Evolutionary conservation across 352 stramenopile genomes (phyloP).

Genomic region (Globisporangium acanthophoron): DNA sequence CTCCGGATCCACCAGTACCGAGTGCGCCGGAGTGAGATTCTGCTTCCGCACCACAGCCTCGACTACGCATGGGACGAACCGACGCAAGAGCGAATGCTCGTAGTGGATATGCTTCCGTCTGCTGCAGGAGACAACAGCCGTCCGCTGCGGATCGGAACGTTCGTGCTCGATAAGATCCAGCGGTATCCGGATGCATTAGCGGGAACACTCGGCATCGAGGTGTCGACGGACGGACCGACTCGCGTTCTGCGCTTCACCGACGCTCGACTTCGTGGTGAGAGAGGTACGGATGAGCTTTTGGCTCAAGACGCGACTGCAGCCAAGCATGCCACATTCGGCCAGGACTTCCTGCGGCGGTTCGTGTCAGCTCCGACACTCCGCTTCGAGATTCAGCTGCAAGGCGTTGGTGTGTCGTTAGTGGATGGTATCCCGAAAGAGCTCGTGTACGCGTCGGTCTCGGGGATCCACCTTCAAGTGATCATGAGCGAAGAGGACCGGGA

Average conservation of each 20-base stretch:
- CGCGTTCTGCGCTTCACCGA: slow-evolving; percentile 85
- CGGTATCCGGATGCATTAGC: slow-evolving; percentile 68
- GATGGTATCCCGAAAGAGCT: slow-evolving; percentile 72
- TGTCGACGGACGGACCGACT: slow-evolving; percentile 81
- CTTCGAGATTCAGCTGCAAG: slow-evolving; percentile 49
- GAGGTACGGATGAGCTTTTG: slow-evolving; percentile 15
- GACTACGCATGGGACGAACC: slow-evolving; percentile 89
- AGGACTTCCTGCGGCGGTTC: slow-evolving; percentile 39
- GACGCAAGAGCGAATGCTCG: slow-evolving; percentile 66
- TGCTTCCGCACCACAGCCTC: slow-evolving; percentile 81
- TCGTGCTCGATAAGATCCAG: slow-evolving; percentile 79
- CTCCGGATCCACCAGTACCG: slow-evolving; percentile 80
- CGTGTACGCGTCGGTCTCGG: slow-evolving; percentile 69
- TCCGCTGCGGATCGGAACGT: slow-evolving; percentile 77
- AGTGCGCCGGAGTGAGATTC: slow-evolving; percentile 77
- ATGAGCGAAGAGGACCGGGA: slow-evolving; percentile 37
- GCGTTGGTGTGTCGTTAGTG: slow-evolving; percentile 73
- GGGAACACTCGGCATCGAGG: slow-evolving; percentile 74
- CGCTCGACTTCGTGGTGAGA: slow-evolving; percentile 56
- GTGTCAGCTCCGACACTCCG: slow-evolving; percentile 48
- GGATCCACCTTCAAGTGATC: slow-evolving; percentile 56
- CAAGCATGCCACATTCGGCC: slow-evolving; percentile 4
- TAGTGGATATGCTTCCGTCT: slow-evolving; percentile 87
- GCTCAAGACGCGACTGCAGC: background rate
- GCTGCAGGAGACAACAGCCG: slow-evolving; percentile 83